Conservation (phyloP, 345 rosid species). For the Angophora floribunda region DNA sequence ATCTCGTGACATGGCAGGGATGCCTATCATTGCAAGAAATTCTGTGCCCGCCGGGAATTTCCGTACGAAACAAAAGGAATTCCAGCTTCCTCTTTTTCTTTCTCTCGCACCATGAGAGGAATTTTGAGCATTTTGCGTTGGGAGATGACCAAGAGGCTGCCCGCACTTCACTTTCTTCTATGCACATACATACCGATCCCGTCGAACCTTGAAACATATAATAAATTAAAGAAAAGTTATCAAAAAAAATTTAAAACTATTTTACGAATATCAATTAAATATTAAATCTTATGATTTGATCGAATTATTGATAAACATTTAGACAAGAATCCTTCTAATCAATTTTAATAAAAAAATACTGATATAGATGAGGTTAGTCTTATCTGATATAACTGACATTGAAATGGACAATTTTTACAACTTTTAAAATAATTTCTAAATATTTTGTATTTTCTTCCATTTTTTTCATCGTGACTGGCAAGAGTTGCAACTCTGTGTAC, state of each 20-base stretch:
- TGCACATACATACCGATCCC: background rate
- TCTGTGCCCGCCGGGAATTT: background rate
- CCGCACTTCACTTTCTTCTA: background rate
- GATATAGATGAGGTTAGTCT: accelerated
- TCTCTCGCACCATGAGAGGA: background rate
- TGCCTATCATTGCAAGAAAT: background rate
- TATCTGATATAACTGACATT: accelerated
- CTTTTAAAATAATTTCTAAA: background rate
- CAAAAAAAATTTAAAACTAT: background rate
- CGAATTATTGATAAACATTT: background rate
- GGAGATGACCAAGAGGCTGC: background rate
- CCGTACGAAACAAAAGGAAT: background rate
- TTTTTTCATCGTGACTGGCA: background rate
- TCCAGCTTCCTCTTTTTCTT: background rate
- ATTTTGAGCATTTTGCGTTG: background rate
- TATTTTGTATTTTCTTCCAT: background rate
- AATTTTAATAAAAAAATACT: accelerated
- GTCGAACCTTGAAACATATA: background rate
- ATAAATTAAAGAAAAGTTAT: background rate
- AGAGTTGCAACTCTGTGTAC: accelerated
- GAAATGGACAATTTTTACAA: no score
- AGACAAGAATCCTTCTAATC: accelerated
- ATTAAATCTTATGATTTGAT: background rate
- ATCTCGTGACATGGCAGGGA: background rate
- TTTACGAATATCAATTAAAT: background rate